Base-by-base conservation (phyloP, 768 basidiomycete genomes). In the Pleurotus giganteus region DNA sequence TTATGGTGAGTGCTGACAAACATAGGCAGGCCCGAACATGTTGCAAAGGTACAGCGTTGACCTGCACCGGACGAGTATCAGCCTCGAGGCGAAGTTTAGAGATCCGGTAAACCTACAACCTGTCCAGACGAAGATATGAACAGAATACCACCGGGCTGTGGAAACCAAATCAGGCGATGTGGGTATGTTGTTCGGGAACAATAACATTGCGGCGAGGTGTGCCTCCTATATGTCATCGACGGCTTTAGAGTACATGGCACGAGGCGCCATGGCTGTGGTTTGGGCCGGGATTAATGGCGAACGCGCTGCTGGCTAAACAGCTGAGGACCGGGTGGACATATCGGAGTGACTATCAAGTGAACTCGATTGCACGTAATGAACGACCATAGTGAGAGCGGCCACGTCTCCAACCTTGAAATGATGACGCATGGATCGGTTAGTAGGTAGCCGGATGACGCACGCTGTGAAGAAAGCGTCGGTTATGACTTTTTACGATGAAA, bases 51-150 rank as follows among this genome's bases (percentile, higher is more conserved):
- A 41, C 39, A 12, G 39, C 39, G 39, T 24, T 23, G 34, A 51
- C 37, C 31, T 31, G 15, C 13, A 17, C n/a, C n/a, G 34, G 17
- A 39, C 23, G 23, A 36, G 32, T 17, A 13, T 29, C 19, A 51
- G 49, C 49, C 49, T 51, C 49, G 34, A 51, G 49, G 49, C 49
- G 26, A 39, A n/a, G 29, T 37, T 51, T 24, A 51, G n/a, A 51
- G 49, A 34, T 51, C 34, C 49, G 49, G 34, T 15, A 21, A 21
- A 37, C 5, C 37, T 39, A 51, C 31, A 36, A 34, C n/a, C 43
- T 21, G 43, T 24, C 43, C 24, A 45, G 24, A 27, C 24, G 12
- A 41, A 51, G n/a, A 51, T 32, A 37, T 36, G 37, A 17, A 34
- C 32, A 51, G 49, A 37, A 51, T 51, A 37, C 34, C 9, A 24